Evolutionary conservation across 2,329 filamentous ascomycete species (phyloP).

Genomic region (Coniella vitis): DNA sequence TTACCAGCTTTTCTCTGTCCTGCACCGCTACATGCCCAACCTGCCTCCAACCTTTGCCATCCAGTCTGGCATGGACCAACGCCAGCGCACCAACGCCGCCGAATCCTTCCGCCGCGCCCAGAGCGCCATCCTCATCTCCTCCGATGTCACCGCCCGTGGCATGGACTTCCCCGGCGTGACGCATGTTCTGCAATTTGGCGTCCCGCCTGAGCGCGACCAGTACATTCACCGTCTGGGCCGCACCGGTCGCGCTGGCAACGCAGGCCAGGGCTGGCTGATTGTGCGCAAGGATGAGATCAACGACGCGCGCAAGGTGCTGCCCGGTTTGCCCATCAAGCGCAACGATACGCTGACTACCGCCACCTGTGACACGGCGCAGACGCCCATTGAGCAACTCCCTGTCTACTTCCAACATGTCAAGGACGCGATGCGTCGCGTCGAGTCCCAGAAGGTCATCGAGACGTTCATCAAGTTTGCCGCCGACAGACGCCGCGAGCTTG

Average conservation of each 20-base stretch:
- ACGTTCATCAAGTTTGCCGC: constrained; percentile 54
- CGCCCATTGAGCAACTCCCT: constrained; percentile 37
- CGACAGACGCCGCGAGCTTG: constrained; percentile 32
- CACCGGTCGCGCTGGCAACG: constrained; percentile 67
- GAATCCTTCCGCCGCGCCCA: constrained; percentile 61
- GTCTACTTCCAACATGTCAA: constrained; percentile 37
- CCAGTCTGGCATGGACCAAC: constrained; percentile 71
- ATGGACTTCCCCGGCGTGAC: constrained; percentile 79
- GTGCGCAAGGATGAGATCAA: constrained; percentile 47
- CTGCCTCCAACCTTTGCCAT: constrained; percentile 49
- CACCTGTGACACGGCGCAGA: constrained; percentile 43
- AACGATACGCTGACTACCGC: constrained; percentile 46
- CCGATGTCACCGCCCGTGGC: constrained; percentile 73
- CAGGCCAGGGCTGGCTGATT: constrained; percentile 65
- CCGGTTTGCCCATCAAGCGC: constrained; percentile 53
- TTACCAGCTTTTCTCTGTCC: constrained; percentile 48
- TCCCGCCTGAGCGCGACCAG: constrained; percentile 57
- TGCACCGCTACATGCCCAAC: constrained; percentile 32
- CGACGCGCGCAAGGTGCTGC: constrained; percentile 43
- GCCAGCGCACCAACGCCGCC: constrained; percentile 60
- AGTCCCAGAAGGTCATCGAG: constrained; percentile 32
- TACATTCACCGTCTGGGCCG: constrained; percentile 75
- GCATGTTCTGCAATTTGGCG: constrained; percentile 69
- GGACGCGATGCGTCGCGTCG: constrained; percentile 36
- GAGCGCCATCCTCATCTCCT: constrained; percentile 64